A percentile compares a stretch with the other conserved stretches of the same genome.
phyloP scores from a whole-genome alignment of 371 early-diverging fungal genomes.

The Nosema muscidifuracis region DNA sequence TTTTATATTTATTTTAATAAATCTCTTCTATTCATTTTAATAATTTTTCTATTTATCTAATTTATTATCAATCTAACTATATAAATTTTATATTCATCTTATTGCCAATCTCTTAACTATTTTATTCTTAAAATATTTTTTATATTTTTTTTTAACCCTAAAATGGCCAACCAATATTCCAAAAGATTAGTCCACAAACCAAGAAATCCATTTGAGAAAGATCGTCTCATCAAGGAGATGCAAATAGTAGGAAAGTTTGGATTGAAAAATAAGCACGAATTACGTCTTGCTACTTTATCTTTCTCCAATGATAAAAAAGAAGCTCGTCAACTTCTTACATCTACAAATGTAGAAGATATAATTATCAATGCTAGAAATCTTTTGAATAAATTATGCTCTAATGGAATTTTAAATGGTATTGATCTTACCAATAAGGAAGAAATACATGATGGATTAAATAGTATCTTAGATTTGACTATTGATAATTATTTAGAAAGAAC shows the following conservation, averaged over 20 bases:
- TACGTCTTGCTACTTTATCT: conserved; percentile 89
- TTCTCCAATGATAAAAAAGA: conserved; percentile 97
- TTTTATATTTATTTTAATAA: too few relatives aligned
- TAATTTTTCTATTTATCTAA: too few relatives aligned
- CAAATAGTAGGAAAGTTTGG: conserved; percentile 95
- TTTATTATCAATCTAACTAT: too few relatives aligned
- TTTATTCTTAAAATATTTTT: background rate
- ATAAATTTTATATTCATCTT: too few relatives aligned
- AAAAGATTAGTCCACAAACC: conserved; percentile 64
- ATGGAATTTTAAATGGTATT: conserved; percentile 78
- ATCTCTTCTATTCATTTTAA: too few relatives aligned
- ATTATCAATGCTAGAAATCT: conserved; percentile 97
- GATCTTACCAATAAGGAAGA: conserved; percentile 65
- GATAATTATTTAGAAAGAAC: conserved; percentile 97
- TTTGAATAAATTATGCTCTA: conserved; percentile 89
- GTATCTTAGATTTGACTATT: conserved; percentile 89
- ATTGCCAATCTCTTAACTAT: too few relatives aligned
- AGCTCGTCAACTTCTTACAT: conserved; percentile 94
- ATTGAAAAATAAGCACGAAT: conserved; percentile 97
- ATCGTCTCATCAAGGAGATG: conserved; percentile 94
- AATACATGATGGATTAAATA: conserved; percentile 90
- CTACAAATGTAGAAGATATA: conserved; percentile 88
- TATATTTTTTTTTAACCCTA: conserved; percentile 26
- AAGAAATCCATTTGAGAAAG: conserved; percentile 92
- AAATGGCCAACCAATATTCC: conserved; percentile 39